phyloP scores from a whole-genome alignment of 257 asterid species.

The Solanum sitiens region DNA sequence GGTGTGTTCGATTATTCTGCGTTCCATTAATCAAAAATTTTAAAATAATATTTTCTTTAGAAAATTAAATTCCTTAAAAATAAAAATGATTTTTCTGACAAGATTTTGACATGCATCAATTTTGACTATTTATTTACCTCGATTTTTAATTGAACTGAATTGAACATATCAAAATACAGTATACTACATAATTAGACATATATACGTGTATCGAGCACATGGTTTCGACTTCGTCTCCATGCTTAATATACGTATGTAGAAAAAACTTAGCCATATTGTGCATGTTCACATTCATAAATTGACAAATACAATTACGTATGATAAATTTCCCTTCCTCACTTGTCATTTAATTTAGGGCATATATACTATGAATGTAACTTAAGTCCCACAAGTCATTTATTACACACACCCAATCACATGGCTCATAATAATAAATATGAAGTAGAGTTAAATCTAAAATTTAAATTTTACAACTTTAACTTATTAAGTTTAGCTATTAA shows the following conservation, averaged over 20 bases:
- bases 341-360: neutral
- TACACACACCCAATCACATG: neutral
- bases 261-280: neutral
- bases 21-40: no score
- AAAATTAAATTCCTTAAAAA: no score
- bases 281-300: neutral
- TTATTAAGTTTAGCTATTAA: neutral
- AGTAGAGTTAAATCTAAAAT: fast-evolving
- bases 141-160: neutral
- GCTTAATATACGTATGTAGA: neutral
- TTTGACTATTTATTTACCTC: neutral
- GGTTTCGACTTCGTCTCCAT: neutral
- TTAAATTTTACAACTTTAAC: neutral
- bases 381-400: neutral
- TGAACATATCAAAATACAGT: neutral
- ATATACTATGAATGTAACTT: neutral
- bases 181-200: no score
- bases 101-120: neutral
- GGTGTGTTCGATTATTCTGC: neutral
- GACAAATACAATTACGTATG: neutral
- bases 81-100: no score
- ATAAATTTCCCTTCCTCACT: neutral
- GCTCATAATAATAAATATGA: neutral
- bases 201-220: neutral
- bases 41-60: no score